phyloP scores from a whole-genome alignment of 1,284 basidiomycete species.

The Bondarzewia mesenterica region DNA sequence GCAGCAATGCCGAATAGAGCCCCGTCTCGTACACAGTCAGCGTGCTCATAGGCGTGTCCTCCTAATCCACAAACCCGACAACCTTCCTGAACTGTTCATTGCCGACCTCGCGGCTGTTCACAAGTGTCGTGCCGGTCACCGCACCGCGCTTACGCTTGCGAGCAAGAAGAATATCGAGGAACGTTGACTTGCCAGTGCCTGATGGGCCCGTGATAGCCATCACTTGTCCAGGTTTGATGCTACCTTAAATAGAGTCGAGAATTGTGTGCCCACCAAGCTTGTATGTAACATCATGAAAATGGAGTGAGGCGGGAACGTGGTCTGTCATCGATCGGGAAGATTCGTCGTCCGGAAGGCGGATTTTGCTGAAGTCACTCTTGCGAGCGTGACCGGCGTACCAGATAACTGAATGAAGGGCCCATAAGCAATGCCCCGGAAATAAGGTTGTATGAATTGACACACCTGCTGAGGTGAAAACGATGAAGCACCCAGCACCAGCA shows the following conservation, averaged over 20 bases:
- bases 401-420: too few relatives aligned
- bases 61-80: slow-evolving; percentile 95
- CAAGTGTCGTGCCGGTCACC: slow-evolving; percentile 69
- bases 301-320: slow-evolving; percentile 89
- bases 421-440: too few relatives aligned
- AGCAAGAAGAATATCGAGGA: slow-evolving; percentile 94
- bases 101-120: slow-evolving; percentile 79
- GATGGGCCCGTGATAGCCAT: slow-evolving; percentile 96
- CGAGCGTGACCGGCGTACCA: slow-evolving; percentile 83
- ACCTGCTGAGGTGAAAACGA: slow-evolving; percentile 51
- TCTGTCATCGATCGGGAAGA: slow-evolving; percentile 68
- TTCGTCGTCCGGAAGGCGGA: slow-evolving; percentile 77
- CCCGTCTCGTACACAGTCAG: slow-evolving; percentile 98
- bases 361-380: slow-evolving; percentile 64
- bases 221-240: slow-evolving; percentile 80
- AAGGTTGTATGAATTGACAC: too few relatives aligned
- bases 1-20: slow-evolving; percentile 83
- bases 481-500: slow-evolving; percentile 65
- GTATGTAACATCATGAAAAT: slow-evolving; percentile 85
- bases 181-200: slow-evolving; percentile 93
- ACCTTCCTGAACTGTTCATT: slow-evolving; percentile 78
- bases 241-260: slow-evolving; percentile 75
- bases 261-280: slow-evolving; percentile 62
- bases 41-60: slow-evolving; percentile 94
- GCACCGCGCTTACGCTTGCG: slow-evolving; percentile 79